Evolutionary conservation across 2,329 filamentous ascomycete species (phyloP), one percentile per base, ranked within the genome.

Genomic region (Aureobasidium pullulans): DNA sequence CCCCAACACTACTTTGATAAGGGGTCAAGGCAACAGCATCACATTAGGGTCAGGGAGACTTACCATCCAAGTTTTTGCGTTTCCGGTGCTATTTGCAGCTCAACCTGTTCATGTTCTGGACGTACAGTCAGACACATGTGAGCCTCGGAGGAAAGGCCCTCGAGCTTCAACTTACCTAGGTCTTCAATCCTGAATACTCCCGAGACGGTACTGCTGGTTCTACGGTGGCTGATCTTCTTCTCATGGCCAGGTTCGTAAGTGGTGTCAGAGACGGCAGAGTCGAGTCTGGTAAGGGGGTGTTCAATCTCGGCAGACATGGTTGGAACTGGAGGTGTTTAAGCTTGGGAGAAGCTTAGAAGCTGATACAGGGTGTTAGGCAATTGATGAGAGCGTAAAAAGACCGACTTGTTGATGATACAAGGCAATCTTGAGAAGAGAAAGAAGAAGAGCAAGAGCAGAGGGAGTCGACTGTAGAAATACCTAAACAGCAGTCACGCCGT

Each of bases 41-140:
- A 44, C 4, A 16, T 37, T 34, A 50, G 23, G 23, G 23, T 23
- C 23, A 19, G 42, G n/a, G 10, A 34, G 10, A 50, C 87, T 74
- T 83, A 95, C 90, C 90, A 96, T 75, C 89, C 90, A 61, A 91
- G 87, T 76, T 86, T 87, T 74, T 95, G 90, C 59, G 90, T 95
- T 77, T 96, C 90, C 62, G 84, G 80, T 39, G 89, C 85, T 67
- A 96, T 86, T 69, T 85, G 71, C 60, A 96, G 79, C 63, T 88
- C 82, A 66, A 84, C 86, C 59, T 82, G 82, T 69, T 90, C 84
- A 70, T 85, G 84, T 76, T 92, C 90, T 95, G 72, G 65, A 57
- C 34, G 6, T 9, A 9, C 23, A 31, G 40, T 44, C 44, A 43
- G 52, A 39, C 8, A 52, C 50, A 57, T 43, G 39, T 15, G n/a